phyloP scores from a whole-genome alignment of 352 stramenopile species.

The Phytophthora cactorum region DNA sequence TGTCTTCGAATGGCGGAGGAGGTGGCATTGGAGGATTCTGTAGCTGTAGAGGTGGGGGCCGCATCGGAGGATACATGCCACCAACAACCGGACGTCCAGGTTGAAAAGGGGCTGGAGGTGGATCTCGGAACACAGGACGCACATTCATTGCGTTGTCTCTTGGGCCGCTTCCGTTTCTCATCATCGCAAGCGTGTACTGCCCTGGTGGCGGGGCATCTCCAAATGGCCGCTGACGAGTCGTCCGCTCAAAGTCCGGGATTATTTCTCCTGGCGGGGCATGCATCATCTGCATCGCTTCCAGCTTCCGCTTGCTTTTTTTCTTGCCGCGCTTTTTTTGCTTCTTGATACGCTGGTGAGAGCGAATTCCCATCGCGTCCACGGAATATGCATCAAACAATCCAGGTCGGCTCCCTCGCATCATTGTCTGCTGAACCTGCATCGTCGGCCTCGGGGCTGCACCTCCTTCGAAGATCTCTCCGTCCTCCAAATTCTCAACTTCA shows the following conservation, averaged over 20 bases:
- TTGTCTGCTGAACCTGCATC: slow-evolving; percentile 46
- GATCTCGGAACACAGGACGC: slow-evolving; percentile 32
- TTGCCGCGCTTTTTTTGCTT: slow-evolving; percentile 82
- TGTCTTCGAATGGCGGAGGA: slow-evolving; percentile 44
- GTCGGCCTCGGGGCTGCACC: slow-evolving; percentile 41
- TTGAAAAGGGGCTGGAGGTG: slow-evolving; percentile 18
- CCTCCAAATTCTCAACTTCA: slow-evolving; percentile 52
- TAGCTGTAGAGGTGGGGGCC: slow-evolving; percentile 11
- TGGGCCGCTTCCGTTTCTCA: slow-evolving; percentile 20
- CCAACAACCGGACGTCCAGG: slow-evolving; percentile 7
- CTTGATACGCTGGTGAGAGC: slow-evolving; percentile 37
- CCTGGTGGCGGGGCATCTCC: slow-evolving; percentile 11
- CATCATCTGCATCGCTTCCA: slow-evolving; percentile 56
- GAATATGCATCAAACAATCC: slow-evolving; percentile 15
- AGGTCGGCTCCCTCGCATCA: slow-evolving; percentile 39
- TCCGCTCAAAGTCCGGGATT: slow-evolving; percentile 39
- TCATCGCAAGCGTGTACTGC: slow-evolving; percentile 34
- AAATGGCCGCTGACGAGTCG: slow-evolving; percentile 40
- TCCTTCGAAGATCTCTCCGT: slow-evolving; percentile 83
- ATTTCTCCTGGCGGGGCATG: slow-evolving; percentile 10
- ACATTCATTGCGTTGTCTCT: slow-evolving; percentile 21
- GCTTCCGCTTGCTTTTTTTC: slow-evolving; percentile 80
- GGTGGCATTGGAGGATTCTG: slow-evolving; percentile 8
- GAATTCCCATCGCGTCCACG: slow-evolving; percentile 12
- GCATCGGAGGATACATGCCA: slow-evolving; percentile 16